Percentiles rank a stretch among this genome's conserved stretches.
Evolutionary conservation across 179 eudicot species (phyloP).

Genomic region (Silene coronaria): DNA sequence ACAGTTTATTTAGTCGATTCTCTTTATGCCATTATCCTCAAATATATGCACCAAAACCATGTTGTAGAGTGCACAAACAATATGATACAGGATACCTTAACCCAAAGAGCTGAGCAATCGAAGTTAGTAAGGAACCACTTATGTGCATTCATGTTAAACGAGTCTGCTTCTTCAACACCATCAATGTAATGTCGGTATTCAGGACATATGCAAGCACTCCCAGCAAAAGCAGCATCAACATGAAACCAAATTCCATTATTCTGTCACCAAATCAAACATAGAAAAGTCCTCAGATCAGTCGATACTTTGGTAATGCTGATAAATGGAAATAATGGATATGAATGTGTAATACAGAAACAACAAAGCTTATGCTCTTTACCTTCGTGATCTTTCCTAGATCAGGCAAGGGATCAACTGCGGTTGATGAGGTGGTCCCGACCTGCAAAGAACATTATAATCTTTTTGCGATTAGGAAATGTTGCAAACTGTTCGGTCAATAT

Average conservation of each 20-base stretch:
- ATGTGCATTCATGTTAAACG: slow-evolving; percentile 89
- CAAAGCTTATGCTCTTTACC: slow-evolving; percentile 29
- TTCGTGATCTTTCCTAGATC: slow-evolving; percentile 66
- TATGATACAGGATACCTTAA: slow-evolving; percentile 45
- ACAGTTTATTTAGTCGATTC: no score
- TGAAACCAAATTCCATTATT: slow-evolving; percentile 73
- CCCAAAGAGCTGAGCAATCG: slow-evolving; percentile 89
- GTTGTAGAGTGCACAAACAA: neutral
- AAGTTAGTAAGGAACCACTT: slow-evolving; percentile 92
- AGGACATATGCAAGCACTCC: slow-evolving; percentile 95
- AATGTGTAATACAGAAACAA: neutral
- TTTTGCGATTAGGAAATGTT: neutral
- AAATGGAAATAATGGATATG: neutral
- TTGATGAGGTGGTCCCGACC: slow-evolving; percentile 95
- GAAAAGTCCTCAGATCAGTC: slow-evolving; percentile 5
- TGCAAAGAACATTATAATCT: slow-evolving; percentile 25
- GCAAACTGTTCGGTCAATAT: neutral
- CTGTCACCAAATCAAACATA: slow-evolving; percentile 37
- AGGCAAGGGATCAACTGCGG: slow-evolving; percentile 85
- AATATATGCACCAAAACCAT: no score
- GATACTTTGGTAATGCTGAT: neutral
- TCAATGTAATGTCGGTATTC: slow-evolving; percentile 72
- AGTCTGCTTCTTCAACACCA: slow-evolving; percentile 87
- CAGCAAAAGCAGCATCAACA: slow-evolving; percentile 94
- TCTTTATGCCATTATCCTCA: neutral